Conservation (phyloP, 2,329 filamentous ascomycete species). For the Fusarium robinianum region DNA sequence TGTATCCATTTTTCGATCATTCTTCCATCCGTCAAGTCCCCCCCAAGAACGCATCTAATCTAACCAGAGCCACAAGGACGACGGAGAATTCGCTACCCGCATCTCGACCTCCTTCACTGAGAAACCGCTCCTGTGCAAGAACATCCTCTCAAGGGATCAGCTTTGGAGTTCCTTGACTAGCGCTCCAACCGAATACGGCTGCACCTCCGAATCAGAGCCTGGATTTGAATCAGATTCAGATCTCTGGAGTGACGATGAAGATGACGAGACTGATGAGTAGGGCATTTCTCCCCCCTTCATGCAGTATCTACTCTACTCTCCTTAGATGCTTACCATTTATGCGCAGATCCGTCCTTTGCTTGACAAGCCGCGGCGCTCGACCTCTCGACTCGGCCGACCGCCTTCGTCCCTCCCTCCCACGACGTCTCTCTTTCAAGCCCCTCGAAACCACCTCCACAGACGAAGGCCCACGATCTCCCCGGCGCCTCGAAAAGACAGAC, state of each 20-base stretch:
- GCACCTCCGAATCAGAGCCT: constrained; percentile 29
- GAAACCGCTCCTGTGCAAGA: constrained; percentile 7
- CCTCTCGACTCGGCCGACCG: constrained; percentile 9
- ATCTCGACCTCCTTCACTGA: constrained; percentile 1
- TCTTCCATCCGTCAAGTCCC: neutral
- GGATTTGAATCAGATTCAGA: constrained; percentile 28
- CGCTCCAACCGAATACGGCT: constrained; percentile 16
- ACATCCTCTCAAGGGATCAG: constrained; percentile 1
- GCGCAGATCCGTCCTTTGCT: constrained; percentile 22
- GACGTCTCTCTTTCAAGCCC: constrained; percentile 15
- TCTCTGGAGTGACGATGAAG: constrained; percentile 27
- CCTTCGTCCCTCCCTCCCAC: constrained; percentile 11
- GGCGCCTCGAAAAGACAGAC: constrained; percentile 7
- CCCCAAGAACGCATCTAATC: too few relatives aligned
- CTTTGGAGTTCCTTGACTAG: constrained; percentile 6
- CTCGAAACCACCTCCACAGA: constrained; percentile 3
- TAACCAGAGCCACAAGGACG: constrained; percentile 1
- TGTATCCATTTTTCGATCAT: neutral
- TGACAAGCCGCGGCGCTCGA: constrained; percentile 16
- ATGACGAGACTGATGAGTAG: constrained; percentile 32
- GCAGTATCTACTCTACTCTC: neutral
- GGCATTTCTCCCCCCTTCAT: neutral
- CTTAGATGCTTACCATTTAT: neutral
- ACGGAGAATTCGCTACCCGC: neutral
- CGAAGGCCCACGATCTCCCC: constrained; percentile 1